A percentile compares a stretch with the other conserved stretches of the same genome.
Evolutionary conservation across 768 basidiomycete genomes (phyloP).

Genomic region (Mycena leptocephala): DNA sequence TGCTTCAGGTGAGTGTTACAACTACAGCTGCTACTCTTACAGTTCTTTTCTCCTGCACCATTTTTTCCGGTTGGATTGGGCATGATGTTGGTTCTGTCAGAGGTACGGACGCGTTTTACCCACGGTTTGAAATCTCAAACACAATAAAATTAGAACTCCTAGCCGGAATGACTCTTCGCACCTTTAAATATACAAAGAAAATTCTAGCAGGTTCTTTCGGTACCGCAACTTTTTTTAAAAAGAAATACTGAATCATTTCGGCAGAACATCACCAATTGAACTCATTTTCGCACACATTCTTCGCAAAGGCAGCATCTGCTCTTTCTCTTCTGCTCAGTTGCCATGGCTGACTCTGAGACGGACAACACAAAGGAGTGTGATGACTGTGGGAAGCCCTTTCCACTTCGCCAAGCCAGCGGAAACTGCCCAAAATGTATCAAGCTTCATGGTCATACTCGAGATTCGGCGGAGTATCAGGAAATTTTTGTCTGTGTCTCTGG

Average conservation of each 20-base stretch:
- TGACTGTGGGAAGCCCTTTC: background rate
- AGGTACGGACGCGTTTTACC: background rate
- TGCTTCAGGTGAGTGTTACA: background rate
- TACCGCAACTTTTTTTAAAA: background rate
- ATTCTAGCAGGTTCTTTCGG: background rate
- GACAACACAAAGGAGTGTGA: background rate
- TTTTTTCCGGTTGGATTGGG: conserved; percentile 4
- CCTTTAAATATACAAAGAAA: background rate
- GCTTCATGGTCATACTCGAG: background rate
- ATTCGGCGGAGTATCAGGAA: background rate
- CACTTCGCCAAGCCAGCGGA: background rate
- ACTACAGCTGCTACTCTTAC: background rate
- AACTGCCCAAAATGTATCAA: background rate
- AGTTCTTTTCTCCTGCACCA: background rate
- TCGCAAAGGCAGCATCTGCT: background rate
- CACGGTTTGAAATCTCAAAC: background rate
- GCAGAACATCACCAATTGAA: background rate
- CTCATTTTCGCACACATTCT: background rate
- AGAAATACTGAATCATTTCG: background rate
- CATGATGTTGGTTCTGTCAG: background rate
- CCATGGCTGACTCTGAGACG: background rate
- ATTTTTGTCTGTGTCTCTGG: background rate
- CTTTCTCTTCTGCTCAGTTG: background rate
- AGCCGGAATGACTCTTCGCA: background rate
- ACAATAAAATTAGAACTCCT: background rate